phyloP scores from a whole-genome alignment of 1,139 yeast species.

The Magnusiomyces tetraspermus region DNA sequence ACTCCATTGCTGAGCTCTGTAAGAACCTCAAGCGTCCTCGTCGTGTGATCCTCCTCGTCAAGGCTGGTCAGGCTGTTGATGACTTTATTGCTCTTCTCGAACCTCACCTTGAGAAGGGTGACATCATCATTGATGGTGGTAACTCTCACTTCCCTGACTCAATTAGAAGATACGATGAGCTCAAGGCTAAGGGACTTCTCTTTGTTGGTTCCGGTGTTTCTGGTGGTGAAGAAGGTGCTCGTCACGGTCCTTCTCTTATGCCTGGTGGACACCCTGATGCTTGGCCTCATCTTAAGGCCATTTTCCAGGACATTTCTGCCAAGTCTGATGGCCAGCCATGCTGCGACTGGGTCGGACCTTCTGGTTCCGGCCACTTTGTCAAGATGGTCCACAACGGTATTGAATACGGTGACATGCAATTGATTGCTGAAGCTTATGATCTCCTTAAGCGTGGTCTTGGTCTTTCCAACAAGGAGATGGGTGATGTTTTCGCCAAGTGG shows the following conservation, averaged over 20 bases:
- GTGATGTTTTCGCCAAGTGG: slow-evolving; percentile 88
- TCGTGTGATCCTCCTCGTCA: slow-evolving; percentile 85
- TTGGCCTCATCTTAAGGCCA: slow-evolving; percentile 96
- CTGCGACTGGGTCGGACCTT: slow-evolving; percentile 99
- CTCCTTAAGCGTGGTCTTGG: slow-evolving; percentile 91
- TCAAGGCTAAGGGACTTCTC: slow-evolving; percentile 75
- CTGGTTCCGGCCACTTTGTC: slow-evolving; percentile 98
- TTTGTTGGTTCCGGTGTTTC: slow-evolving; percentile 99
- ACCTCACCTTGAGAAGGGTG: slow-evolving; percentile 92
- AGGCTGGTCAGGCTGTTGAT: slow-evolving; percentile 96
- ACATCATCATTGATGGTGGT: slow-evolving; percentile 98
- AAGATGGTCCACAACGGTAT: slow-evolving; percentile 99
- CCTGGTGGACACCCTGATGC: slow-evolving; percentile 99
- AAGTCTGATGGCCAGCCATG: slow-evolving; percentile 98
- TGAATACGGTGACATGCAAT: slow-evolving; percentile 99
- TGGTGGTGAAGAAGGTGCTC: slow-evolving; percentile 99
- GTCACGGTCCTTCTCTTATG: slow-evolving; percentile 98
- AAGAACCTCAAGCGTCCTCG: slow-evolving; percentile 94
- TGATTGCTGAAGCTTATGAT: slow-evolving; percentile 96
- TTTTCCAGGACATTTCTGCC: slow-evolving; percentile 94
- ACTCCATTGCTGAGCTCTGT: slow-evolving; percentile 78
- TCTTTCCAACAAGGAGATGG: slow-evolving; percentile 83
- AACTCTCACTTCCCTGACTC: slow-evolving; percentile 99
- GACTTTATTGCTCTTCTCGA: slow-evolving; percentile 77
- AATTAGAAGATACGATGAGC: slow-evolving; percentile 90